Evolutionary conservation across 2,329 filamentous ascomycete genomes (phyloP), one percentile per base, ranked within the genome.

Genomic region (Cercospora citrullina): DNA sequence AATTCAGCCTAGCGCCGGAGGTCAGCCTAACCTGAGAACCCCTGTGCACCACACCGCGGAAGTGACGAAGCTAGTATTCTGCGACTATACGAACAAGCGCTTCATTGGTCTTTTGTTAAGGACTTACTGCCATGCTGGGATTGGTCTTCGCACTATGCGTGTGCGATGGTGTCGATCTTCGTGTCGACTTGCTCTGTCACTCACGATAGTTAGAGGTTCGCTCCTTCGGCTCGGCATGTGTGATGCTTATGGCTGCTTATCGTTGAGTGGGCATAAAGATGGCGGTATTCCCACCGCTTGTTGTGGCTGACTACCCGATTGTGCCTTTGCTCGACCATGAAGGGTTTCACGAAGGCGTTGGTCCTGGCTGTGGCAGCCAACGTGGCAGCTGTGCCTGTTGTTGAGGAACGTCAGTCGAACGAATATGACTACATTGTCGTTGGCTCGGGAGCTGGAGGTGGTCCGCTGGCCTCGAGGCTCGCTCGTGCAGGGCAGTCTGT

Each of bases 391-490:
- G 62, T 60, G 48, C 65, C 65, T 2, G 58, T 69, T 30, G 45
- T 69, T 23, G 45, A 64, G n/a, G 62, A 68, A 33, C 45, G 61
- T 16, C 61, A 64, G 48, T 57, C 26, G 48, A 63, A 53, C 59
- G 68, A 59, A 23, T 72, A 68, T 26, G 87, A 89, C 67, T 63
- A 63, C 89, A 87, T 77, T 81, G 89, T 33, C 7, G 86, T 89
- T 39, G 87, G 87, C 8, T 86, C 84, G 6, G 87, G 87, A 5
- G 81, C 86, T 5, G 86, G 87, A n/a, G 87, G 87, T 59, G 86
- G 84, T 9, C 86, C 86, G 4, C 76, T 89, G 4, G 86, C 87
- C 6, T 84, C 84, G 16, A 82, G 86, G 36, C 83, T 89, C 23
- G 87, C 87, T 21, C 79, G 85, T 61, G 84, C 85, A 23, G 87